Base-by-base conservation (phyloP, 768 basidiomycete species). In the Myochromella boudieri region DNA sequence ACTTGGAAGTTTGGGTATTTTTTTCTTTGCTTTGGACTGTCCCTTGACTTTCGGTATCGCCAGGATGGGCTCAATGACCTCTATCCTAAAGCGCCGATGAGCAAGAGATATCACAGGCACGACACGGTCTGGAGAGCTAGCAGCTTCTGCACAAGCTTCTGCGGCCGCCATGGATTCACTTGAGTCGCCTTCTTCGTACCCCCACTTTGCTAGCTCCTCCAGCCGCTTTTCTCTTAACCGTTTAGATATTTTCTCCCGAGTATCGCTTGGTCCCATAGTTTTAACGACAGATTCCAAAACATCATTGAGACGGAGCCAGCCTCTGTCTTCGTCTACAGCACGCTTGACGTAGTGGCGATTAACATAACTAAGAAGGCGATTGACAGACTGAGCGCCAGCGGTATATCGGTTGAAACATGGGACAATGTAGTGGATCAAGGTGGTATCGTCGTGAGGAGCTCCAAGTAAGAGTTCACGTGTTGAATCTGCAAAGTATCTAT, bases 281-380 rank as follows among this genome's bases (percentile, higher is more conserved):
- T 75, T 78, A 40, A 80, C 76, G 43, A 82, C 76, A 20, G 77
- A 76, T 57, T 83, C 77, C 50, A 87, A 63, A 12, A 85, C 74
- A 59, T 88, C 86, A 42, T 70, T 71, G 33, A 88, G 67, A 24
- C 82, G 77, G 32, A 89, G 71, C 87, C 87, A 90, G 32, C 87
- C 87, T 53, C 73, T 78, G 65, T 87, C 87, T 63, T 90, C 86
- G 63, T 90, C 87, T 12, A 85, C 71, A 36, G 83, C 84, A 14
- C 85, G 84, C 61, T 82, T 84, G 58, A 87, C 84, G 58, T 84
- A 84, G 62, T 87, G 84, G 21, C 86, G 82, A 60, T 85, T 85
- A 52, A 90, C 83, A 60, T 90, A 90, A 68, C 81, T 88, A 55
- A 89, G 74, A 25, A 90, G 78, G 55, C 87, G 80, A 64, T 84